These are phyloP conservation scores for Fusarium sp. DNA, from an alignment of 2,329 filamentous ascomycete species.

Conservation along the genomic window DNA sequence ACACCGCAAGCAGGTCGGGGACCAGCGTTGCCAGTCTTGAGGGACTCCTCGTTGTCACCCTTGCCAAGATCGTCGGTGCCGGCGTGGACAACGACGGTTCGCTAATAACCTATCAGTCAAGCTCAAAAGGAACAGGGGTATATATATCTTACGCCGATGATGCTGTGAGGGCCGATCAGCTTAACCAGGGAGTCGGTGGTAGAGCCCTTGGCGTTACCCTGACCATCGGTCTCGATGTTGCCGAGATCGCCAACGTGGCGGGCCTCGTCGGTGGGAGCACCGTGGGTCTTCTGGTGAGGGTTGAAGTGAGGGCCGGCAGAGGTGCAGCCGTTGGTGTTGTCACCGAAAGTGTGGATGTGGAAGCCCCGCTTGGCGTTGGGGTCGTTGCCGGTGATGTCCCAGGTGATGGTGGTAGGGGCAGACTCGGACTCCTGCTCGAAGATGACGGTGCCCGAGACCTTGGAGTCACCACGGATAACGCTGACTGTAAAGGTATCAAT, in stretches of 20 bases:
- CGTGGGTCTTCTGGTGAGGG: constrained; percentile 92
- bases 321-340: constrained; percentile 99
- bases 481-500: constrained; percentile 72
- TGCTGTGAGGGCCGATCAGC: constrained; percentile 94
- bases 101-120: constrained; percentile 61
- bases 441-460: constrained; percentile 90
- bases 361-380: constrained; percentile 96
- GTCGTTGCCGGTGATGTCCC: constrained; percentile 93
- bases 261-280: constrained; percentile 82
- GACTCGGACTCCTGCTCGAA: constrained; percentile 93
- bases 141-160: constrained; percentile 80
- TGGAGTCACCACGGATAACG: constrained; percentile 97
- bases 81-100: constrained; percentile 93
- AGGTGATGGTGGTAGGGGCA: constrained; percentile 86
- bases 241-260: constrained; percentile 98
- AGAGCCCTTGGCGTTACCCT: constrained; percentile 89
- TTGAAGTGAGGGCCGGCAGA: constrained; percentile 99
- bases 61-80: constrained; percentile 98
- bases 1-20: constrained; percentile 95
- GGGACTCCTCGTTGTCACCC: constrained; percentile 91
- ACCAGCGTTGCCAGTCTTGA: constrained; percentile 98
- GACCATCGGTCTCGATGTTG: constrained; percentile 94
- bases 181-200: constrained; percentile 87
- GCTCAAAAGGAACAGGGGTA: background rate
- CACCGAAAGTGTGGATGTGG: constrained; percentile 98